phyloP scores from a whole-genome alignment of 352 stramenopile genomes.

The Pythium biforme region DNA sequence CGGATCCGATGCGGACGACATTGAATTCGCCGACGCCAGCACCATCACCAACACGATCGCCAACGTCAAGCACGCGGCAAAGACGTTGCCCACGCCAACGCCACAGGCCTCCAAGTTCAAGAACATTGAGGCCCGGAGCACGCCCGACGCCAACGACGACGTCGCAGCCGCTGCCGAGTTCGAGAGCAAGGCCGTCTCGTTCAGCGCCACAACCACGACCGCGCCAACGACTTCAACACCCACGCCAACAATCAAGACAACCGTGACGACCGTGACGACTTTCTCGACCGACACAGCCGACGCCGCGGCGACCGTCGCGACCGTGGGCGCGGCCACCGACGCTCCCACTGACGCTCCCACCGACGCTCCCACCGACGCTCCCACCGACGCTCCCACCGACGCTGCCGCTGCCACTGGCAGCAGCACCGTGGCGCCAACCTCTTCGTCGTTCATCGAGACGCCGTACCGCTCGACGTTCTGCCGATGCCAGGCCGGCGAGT shows the following conservation, averaged over 20 bases:
- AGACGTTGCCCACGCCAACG: background rate
- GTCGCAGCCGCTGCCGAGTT: conserved; percentile 3
- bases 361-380: background rate
- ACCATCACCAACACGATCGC: background rate
- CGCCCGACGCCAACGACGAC: background rate
- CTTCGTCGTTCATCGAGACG: conserved; percentile 11
- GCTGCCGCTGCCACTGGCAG: background rate
- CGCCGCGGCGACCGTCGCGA: background rate
- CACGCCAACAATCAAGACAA: background rate
- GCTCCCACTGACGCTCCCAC: background rate
- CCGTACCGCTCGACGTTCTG: conserved; percentile 69
- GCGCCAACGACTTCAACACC: background rate
- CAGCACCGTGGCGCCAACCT: background rate
- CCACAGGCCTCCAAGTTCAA: background rate
- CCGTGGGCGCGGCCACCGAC: background rate
- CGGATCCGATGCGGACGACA: background rate
- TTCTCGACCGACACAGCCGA: background rate
- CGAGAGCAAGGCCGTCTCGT: conserved; percentile 5
- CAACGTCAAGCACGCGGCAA: background rate
- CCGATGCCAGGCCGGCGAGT: conserved; percentile 63
- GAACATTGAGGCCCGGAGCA: background rate
- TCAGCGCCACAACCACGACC: conserved; percentile 4
- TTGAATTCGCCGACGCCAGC: conserved; percentile 1
- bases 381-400: background rate
- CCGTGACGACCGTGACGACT: background rate